phyloP scores from a whole-genome alignment of 495 filamentous ascomycete species.

The Friedmanniomyces simplex region DNA sequence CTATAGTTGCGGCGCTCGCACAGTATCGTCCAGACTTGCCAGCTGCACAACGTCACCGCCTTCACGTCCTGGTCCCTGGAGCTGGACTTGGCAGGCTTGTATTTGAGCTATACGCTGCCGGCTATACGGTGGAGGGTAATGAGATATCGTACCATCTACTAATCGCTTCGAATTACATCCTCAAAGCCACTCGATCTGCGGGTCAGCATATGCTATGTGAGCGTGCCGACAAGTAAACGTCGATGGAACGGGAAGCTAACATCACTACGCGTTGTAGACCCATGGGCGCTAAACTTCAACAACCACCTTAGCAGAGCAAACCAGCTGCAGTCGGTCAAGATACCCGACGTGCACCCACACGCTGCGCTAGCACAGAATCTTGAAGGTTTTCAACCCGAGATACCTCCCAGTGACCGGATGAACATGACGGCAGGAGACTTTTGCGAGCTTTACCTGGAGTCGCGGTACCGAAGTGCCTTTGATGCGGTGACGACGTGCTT shows the following conservation, averaged over 20 bases:
- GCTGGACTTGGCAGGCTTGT: constrained; percentile 81
- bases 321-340: constrained; percentile 56
- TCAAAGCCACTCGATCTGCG: constrained; percentile 56
- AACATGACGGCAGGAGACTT: constrained; percentile 83
- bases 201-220: constrained; percentile 39
- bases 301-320: constrained; percentile 61
- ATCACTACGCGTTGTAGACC: constrained; percentile 40
- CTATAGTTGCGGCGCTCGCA: constrained; percentile 54
- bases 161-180: constrained; percentile 72
- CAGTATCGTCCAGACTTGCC: constrained; percentile 38
- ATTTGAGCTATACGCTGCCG: constrained; percentile 68
- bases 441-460: constrained; percentile 57
- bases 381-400: constrained; percentile 14
- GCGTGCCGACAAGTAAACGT: too few species aligned
- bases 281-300: constrained; percentile 70
- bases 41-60: constrained; percentile 22
- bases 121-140: constrained; percentile 75
- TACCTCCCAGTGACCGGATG: constrained; percentile 49
- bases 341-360: constrained; percentile 71
- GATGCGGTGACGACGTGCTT: constrained; percentile 84
- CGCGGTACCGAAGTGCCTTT: constrained; percentile 48
- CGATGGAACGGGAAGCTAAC: too few species aligned
- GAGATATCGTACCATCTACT: constrained; percentile 94
- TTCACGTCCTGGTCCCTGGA: constrained; percentile 75
- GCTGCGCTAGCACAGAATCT: constrained; percentile 37